Conservation (phyloP, 2,329 filamentous ascomycete species). For the Geosmithia flava region DNA sequence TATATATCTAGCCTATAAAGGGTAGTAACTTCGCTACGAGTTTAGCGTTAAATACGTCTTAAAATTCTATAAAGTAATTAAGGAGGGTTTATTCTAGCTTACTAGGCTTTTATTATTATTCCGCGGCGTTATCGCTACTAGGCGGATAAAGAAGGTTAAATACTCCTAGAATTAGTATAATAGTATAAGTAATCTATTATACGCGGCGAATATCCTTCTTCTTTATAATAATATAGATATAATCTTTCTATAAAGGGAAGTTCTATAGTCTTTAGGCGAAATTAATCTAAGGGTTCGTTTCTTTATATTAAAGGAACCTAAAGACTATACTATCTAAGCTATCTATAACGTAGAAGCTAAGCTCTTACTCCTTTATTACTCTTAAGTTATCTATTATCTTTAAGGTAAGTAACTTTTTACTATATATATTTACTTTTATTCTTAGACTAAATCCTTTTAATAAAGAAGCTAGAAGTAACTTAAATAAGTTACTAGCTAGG, state of each 20-base stretch:
- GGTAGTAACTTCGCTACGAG: too few species aligned
- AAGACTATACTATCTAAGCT: background rate
- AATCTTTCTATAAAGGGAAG: too few species aligned
- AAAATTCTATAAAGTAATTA: too few species aligned
- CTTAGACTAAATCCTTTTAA: background rate
- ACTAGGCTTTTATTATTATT: too few species aligned
- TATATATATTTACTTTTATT: slow-evolving; percentile 2
- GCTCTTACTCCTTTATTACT: slow-evolving; percentile 1
- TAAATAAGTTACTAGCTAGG: background rate
- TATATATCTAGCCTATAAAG: too few species aligned
- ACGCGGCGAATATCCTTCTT: background rate
- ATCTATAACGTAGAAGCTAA: background rate
- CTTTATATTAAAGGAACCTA: background rate
- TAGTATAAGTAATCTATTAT: background rate
- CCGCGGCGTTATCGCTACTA: too few species aligned
- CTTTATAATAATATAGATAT: background rate
- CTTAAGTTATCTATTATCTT: too few species aligned
- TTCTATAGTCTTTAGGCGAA: too few species aligned
- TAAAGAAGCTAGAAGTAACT: background rate
- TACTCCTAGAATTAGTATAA: background rate
- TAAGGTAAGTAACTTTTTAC: slow-evolving; percentile 1
- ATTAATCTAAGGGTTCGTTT: too few species aligned
- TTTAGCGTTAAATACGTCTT: too few species aligned
- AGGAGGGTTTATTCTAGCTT: too few species aligned
- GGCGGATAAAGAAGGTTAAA: too few species aligned